Percentiles rank a stretch among this genome's conserved stretches.
Conservation (phyloP, 2,329 filamentous ascomycete genomes). For the Beauveria australis region DNA sequence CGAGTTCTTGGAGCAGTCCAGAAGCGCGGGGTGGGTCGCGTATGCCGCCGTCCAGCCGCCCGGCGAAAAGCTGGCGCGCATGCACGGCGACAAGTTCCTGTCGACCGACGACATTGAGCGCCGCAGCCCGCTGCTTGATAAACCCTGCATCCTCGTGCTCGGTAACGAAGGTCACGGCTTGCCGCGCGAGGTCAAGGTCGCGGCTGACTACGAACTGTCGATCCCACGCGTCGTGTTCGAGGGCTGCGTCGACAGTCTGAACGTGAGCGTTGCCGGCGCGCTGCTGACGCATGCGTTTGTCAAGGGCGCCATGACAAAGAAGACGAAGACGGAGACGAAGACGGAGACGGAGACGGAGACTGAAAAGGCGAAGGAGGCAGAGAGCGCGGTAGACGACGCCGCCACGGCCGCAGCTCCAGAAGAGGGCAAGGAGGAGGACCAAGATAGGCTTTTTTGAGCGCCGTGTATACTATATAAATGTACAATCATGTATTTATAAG, state of each 20-base stretch:
- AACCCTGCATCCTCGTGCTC: constrained; percentile 72
- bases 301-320: constrained; percentile 23
- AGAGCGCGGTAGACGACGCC: neutral
- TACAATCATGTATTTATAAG: neutral
- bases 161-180: constrained; percentile 76
- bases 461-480: neutral
- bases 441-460: neutral
- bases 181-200: constrained; percentile 51
- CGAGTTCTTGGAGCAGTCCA: constrained; percentile 62
- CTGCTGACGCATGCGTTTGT: constrained; percentile 66
- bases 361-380: neutral
- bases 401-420: neutral
- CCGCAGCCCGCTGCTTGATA: constrained; percentile 42
- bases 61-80: constrained; percentile 24
- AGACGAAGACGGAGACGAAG: neutral
- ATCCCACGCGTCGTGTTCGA: constrained; percentile 50
- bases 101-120: constrained; percentile 42
- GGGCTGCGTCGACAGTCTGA: constrained; percentile 74
- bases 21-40: constrained; percentile 68
- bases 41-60: constrained; percentile 62
- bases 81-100: constrained; percentile 35
- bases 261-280: constrained; percentile 82
- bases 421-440: neutral
- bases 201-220: constrained; percentile 57
- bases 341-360: too few relatives aligned